Base-by-base conservation (phyloP, 495 filamentous ascomycete species). In the Sporormia fimetaria region DNA sequence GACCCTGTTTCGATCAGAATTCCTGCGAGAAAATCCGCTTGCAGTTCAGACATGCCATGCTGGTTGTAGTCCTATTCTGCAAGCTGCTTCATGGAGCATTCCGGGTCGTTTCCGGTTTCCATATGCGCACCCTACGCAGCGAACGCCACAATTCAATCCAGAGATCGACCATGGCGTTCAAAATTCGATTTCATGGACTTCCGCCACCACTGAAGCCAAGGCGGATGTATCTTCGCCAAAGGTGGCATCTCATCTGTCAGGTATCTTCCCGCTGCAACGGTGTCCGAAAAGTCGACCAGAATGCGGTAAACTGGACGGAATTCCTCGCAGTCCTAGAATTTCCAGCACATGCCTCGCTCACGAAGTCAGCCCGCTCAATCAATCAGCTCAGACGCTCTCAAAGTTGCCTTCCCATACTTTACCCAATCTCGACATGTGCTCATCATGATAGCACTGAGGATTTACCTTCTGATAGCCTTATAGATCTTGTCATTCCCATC, bases 71-170 rank as follows among this genome's bases (percentile, higher is more conserved):
- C 40, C 20, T 5, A 24, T 12, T 47, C 43, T 17, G 44, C 44
- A 12, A 55, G 27, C 20, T 51, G 52, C 40, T 55, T 55, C 5
- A 55, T 48, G 40, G 52, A 55, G 32, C 52, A 55, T 26, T 55
- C 52, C 9, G 52, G 52, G 0, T 47, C 52, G 32, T 39, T 37
- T n/a, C 29, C 34, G 17, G 33, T 42, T 1, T 51, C 34, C 30
- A 55, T 47, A 28, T 55, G 37, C 2, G 47, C 25, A 27, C 28
- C 15, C 14, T 36, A 31, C 47, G 38, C 5, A 47, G 42, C 3
- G 18, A 28, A 1, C 36, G 12, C 32, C 41, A 51, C 21, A 51
- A 27, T 7, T 18, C 36, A 27, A 44, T 38, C 47, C 47, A 51
- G 24, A 51, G 41, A 10, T 34, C 40, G 17, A 33, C 51, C 33